Evolutionary conservation across 2,329 filamentous ascomycete species (phyloP), one percentile per base, ranked within the genome.

Genomic region (Teratosphaeria nubilosa): DNA sequence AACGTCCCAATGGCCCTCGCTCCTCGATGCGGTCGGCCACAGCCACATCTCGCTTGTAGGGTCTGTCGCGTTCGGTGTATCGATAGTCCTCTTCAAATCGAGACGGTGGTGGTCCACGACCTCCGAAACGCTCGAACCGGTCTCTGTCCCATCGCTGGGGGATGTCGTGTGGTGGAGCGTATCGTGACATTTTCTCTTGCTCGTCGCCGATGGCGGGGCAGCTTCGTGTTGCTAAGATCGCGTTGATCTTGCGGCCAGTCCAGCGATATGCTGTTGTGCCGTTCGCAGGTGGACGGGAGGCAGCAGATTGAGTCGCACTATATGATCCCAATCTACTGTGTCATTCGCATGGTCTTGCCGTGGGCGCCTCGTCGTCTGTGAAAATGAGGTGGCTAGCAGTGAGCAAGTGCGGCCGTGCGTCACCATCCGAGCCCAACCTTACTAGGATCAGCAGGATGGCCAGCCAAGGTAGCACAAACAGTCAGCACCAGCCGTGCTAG

Each of bases 121-220:
- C 70, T 20, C 73, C 72, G 67, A 76, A 73, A 59, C 76, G 74
- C 68, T 80, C 77, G 62, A 80, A 79, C 59, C 73, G 73, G 59
- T 78, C 77, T 59, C 77, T 73, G 63, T 80, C 77, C 77, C 77
- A 80, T 65, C 77, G 72, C 63, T 78, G 70, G n/a, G 73, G 72
- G 24, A 75, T 71, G 30, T 78, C 76, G 60, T 55, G 24, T 25
- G 53, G 53, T 27, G 53, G 53, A 27, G 13, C 53, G 53, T 55
- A 55, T 27, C 53, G 30, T 16, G 53, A 55, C 53, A 55, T 55
- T 48, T 22, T 48, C n/a, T 10, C n/a, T 48, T 22, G 5, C 20
- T n/a, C 6, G 41, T 48, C 41, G 41, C 41, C 22, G 41, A 48
- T 48, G 20, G 41, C 41, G 41, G 41, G 41, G 41, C 41, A 48